phyloP scores from a whole-genome alignment of 139 green algal genomes.

The Tetradesmus lagerheimii region DNA sequence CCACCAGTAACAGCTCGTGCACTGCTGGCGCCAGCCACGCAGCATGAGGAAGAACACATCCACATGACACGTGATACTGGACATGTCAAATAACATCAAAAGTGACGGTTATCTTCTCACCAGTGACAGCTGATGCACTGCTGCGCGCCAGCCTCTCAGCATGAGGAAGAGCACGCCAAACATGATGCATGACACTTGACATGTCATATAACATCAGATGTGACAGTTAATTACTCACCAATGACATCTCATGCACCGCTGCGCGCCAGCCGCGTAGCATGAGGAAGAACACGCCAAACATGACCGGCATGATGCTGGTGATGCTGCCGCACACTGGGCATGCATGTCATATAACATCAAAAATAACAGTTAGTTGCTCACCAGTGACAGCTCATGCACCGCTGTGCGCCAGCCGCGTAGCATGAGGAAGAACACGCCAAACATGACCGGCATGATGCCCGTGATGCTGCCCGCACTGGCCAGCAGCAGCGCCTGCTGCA shows the following conservation, averaged over 20 bases:
- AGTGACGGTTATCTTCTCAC: not conserved
- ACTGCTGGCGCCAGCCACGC: slow-evolving; percentile 62
- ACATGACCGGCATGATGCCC: slow-evolving; percentile 81
- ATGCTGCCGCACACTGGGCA: no score
- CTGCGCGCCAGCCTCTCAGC: slow-evolving; percentile 68
- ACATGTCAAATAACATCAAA: not conserved
- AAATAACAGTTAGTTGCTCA: not conserved
- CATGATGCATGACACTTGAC: not conserved
- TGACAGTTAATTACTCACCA: not conserved
- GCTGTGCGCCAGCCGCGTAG: slow-evolving; percentile 69
- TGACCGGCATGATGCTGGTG: slow-evolving; percentile 67
- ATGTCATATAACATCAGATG: not conserved
- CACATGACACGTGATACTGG: slow-evolving; percentile 72
- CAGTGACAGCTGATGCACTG: slow-evolving; percentile 45
- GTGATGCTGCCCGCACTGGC: slow-evolving; percentile 72
- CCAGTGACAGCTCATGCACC: slow-evolving; percentile 46
- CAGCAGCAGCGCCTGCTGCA: slow-evolving; percentile 76
- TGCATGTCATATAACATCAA: not conserved
- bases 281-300: slow-evolving; percentile 75
- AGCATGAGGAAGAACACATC: slow-evolving; percentile 80
- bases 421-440: slow-evolving; percentile 79
- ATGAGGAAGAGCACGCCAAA: slow-evolving; percentile 64
- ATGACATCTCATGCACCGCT: slow-evolving; percentile 44
- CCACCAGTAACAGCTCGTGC: slow-evolving; percentile 16
- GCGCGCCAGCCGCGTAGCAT: slow-evolving; percentile 77